Base-by-base conservation (phyloP, 148 eudicot genomes). In the Chenopodium album region DNA sequence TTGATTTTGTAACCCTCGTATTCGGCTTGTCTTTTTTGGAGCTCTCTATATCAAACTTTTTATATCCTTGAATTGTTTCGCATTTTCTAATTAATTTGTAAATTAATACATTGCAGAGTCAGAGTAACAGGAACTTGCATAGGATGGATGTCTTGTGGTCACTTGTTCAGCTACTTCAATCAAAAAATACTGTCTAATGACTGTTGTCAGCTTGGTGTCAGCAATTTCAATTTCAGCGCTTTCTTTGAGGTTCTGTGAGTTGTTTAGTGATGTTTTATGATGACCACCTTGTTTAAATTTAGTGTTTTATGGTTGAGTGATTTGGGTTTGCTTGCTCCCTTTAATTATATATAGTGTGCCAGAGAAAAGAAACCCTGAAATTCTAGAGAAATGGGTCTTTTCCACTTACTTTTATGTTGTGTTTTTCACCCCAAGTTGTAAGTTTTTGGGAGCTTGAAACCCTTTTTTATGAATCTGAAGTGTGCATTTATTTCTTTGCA, bases 81-180 rank as follows among this genome's bases (percentile, higher is more conserved):
- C 63, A 26, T 64, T 20, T 48, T 70, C 60, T 67, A 59, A 73
- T 14, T 47, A 32, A 67, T 8, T 69, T 34, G 8, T 46, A 22
- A 31, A 74, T 44, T 79, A 17, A 11, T 68, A 48, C 68, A 20
- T 59, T 83, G 82, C 89, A 90, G 95, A 92, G 87, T n/a, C 89
- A 91, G 82, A 90, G 83, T 85, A 91, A 91, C 81, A 88, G 92
- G 83, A 90, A 82, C 88, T 78, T 95, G 87, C 98, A 93, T 78
- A 89, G 98, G 84, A 90, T 95, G 96, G 98, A 95, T 85, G 87
- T 93, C 67, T 80, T 95, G 70, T 93, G 94, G 97, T 89, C 97
- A 74, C 91, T 95, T 68, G 89, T 93, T 87, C 96, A 93, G 84
- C 89, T 93, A 78, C 74, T 95, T 77, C 96, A 93, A 87, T 84